Percentiles rank a stretch among this genome's conserved stretches.
Evolutionary conservation across 2,329 filamentous ascomycete genomes (phyloP).

Genomic region (Pyrenochaeta sp.): DNA sequence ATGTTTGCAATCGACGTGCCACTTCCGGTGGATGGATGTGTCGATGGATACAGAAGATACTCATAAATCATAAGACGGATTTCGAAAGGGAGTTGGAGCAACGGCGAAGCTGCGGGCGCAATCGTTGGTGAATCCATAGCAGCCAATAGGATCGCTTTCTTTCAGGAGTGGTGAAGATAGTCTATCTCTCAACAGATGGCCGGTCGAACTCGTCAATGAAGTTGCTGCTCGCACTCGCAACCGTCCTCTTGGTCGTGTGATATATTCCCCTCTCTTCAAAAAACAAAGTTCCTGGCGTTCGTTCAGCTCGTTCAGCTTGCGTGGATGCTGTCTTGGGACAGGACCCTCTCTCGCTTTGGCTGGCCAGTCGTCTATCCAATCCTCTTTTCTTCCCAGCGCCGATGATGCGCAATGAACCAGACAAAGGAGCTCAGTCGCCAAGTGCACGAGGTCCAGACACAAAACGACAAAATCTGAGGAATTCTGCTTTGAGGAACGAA

Average conservation of each 20-base stretch:
- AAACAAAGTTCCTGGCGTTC: background rate
- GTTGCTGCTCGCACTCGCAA: background rate
- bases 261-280: background rate
- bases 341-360: no score
- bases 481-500: background rate
- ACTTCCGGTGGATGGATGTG: conserved; percentile 35
- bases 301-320: background rate
- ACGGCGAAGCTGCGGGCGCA: conserved; percentile 32
- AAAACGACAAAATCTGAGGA: conserved; percentile 3
- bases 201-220: no score
- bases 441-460: no score
- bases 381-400: background rate
- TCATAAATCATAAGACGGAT: conserved; percentile 58
- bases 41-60: conserved; percentile 51
- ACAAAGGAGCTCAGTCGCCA: no score
- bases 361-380: conserved; percentile 5
- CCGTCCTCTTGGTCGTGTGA: background rate
- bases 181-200: no score
- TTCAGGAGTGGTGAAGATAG: no score
- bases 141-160: no score
- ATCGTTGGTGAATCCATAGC: no score
- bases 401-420: conserved; percentile 3
- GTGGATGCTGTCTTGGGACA: no score
- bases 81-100: conserved; percentile 56
- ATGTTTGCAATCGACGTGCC: conserved; percentile 44